Evolutionary conservation across 2,329 filamentous ascomycete genomes (phyloP).

Genomic region (Plenodomus biglobosus): DNA sequence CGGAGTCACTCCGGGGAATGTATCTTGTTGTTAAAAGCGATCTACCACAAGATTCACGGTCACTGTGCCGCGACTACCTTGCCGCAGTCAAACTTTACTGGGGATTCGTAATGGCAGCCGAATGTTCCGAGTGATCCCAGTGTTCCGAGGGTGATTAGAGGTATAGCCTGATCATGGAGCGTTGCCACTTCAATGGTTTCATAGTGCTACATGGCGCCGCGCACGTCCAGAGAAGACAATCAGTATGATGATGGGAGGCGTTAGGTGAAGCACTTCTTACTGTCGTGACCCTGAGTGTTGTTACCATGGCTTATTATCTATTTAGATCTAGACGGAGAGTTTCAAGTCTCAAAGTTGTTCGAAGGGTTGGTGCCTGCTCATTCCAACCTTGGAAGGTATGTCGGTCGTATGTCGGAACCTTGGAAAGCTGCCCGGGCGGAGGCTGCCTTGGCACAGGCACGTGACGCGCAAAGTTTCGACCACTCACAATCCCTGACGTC

Average conservation of each 20-base stretch:
- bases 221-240: neutral
- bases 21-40: neutral
- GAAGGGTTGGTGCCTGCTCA: no score
- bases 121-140: no score
- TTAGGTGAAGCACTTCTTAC: neutral
- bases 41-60: neutral
- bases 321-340: no score
- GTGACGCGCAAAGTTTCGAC: neutral
- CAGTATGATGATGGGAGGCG: neutral
- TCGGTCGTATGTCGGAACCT: no score
- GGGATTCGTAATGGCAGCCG: conserved; percentile 4
- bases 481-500: conserved; percentile 12
- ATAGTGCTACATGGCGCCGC: neutral
- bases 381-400: no score
- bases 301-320: no score
- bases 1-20: neutral
- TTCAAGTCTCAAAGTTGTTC: no score
- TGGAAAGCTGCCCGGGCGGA: no score
- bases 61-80: neutral
- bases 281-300: no score
- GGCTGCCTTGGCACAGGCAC: neutral
- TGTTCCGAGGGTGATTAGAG: neutral
- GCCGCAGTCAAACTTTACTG: conserved; percentile 1
- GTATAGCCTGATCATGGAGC: conserved; percentile 5
- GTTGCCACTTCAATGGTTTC: conserved; percentile 9